A percentile compares a stretch with the other conserved stretches of the same genome.
Evolutionary conservation across 2,329 filamentous ascomycete species (phyloP).

Genomic region (Verticillium dahliae): DNA sequence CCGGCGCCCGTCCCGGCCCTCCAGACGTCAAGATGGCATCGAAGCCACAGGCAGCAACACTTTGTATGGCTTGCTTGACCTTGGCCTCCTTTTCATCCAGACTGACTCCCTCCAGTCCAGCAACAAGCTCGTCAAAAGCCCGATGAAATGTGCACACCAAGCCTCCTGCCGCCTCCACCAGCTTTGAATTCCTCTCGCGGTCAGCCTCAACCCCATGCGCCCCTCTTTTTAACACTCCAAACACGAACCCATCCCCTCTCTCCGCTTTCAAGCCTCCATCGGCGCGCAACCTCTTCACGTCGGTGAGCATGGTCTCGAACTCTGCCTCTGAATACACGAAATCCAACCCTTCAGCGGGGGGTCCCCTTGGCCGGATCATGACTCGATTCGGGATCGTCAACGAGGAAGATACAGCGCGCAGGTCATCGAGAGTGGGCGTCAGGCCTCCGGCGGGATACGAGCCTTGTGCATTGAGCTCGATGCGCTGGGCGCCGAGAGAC

Average conservation of each 20-base stretch:
- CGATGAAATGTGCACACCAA: slow-evolving; percentile 47
- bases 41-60: slow-evolving; percentile 38
- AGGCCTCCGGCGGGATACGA: slow-evolving; percentile 46
- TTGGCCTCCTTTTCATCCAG: slow-evolving; percentile 8
- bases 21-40: slow-evolving; percentile 46
- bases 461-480: slow-evolving; percentile 46
- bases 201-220: slow-evolving; percentile 26
- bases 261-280: slow-evolving; percentile 27
- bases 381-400: slow-evolving; percentile 37
- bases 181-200: slow-evolving; percentile 25
- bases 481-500: slow-evolving; percentile 35
- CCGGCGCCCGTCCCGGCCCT: slow-evolving; percentile 32
- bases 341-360: slow-evolving; percentile 22
- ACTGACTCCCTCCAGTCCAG: slow-evolving; percentile 7
- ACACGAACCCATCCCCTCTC: slow-evolving; percentile 50
- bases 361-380: slow-evolving; percentile 48
- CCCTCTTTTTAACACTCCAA: slow-evolving; percentile 34
- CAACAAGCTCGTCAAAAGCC: slow-evolving; percentile 45
- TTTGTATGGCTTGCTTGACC: slow-evolving; percentile 20
- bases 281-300: slow-evolving; percentile 12
- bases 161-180: slow-evolving; percentile 34
- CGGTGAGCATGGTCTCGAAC: slow-evolving; percentile 36
- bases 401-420: slow-evolving; percentile 16
- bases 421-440: slow-evolving; percentile 37
- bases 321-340: slow-evolving; percentile 43